Percentiles rank a stretch among this genome's conserved stretches.
These are phyloP conservation scores for Eudorina sp. DNA, from an alignment of 139 green algal genomes.

Conservation along the genomic window DNA sequence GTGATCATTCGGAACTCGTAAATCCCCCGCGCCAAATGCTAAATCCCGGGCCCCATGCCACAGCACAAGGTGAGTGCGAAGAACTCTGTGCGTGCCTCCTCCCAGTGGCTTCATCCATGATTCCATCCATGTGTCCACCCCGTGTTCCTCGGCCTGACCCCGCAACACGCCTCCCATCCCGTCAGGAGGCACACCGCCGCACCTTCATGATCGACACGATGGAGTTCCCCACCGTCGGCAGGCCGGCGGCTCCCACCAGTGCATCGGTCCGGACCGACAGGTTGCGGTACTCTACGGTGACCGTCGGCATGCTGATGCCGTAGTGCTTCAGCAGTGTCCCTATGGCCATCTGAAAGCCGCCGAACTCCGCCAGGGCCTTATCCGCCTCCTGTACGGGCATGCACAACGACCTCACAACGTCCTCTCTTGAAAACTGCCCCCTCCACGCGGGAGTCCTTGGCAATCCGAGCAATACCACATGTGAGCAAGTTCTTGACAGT, in stretches of 20 bases:
- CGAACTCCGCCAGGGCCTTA: neutral
- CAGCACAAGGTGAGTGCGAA: neutral
- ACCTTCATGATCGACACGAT: constrained; percentile 62
- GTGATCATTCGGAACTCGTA: neutral
- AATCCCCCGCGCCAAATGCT: neutral
- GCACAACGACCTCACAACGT: too few relatives aligned
- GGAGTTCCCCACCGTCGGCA: constrained; percentile 75
- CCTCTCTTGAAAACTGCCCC: too few relatives aligned
- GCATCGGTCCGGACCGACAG: constrained; percentile 77
- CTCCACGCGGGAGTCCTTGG: too few relatives aligned
- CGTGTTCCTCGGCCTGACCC: neutral
- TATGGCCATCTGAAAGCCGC: neutral
- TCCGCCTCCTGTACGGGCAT: neutral
- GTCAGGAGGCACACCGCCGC: constrained; percentile 4
- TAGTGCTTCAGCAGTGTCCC: neutral
- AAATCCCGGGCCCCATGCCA: neutral
- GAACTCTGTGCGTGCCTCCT: too few relatives aligned
- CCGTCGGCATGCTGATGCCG: neutral
- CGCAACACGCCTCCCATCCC: neutral
- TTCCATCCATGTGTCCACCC: too few relatives aligned
- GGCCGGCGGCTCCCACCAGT: constrained; percentile 69
- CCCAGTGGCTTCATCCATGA: too few relatives aligned
- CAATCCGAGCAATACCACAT: too few relatives aligned
- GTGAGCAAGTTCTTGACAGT: too few relatives aligned
- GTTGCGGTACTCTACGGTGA: constrained; percentile 71